phyloP scores from a whole-genome alignment of 768 basidiomycete genomes.

The Russula griseocarnosa region DNA sequence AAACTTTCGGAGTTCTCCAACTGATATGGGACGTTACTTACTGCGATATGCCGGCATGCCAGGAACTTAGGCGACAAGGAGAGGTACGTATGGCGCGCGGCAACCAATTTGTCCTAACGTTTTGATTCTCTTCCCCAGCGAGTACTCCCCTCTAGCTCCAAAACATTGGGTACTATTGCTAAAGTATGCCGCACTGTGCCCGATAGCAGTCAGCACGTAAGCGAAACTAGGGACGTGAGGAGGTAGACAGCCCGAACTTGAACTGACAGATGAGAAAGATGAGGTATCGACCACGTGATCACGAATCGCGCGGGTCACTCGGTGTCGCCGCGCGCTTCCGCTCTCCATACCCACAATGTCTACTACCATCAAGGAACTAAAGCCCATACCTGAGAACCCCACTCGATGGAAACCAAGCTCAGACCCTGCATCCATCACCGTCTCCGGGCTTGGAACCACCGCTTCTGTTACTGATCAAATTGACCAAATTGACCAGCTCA shows the following conservation, averaged over 20 bases:
- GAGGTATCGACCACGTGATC: not conserved
- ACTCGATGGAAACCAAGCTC: slow-evolving; percentile 62
- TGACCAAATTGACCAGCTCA: slow-evolving; percentile 93
- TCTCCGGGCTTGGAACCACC: slow-evolving; percentile 68
- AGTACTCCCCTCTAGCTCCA: not conserved
- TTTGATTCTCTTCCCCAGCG: not conserved
- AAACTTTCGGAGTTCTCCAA: not conserved
- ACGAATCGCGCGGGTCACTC: not conserved
- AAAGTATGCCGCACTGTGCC: not conserved
- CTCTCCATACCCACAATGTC: slow-evolving; percentile 1
- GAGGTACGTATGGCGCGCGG: not conserved
- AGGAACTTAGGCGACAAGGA: not conserved
- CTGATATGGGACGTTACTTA: not conserved
- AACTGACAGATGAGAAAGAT: not conserved
- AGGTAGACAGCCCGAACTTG: not conserved
- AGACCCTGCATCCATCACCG: slow-evolving; percentile 58
- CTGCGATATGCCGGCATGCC: not conserved
- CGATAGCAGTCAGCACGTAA: not conserved
- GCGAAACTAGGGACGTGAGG: not conserved
- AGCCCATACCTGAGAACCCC: slow-evolving; percentile 55
- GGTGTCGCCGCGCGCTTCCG: not conserved
- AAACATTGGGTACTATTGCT: not conserved
- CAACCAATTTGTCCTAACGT: not conserved
- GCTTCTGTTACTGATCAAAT: slow-evolving; percentile 77
- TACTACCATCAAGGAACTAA: slow-evolving; percentile 28